Conservation (phyloP, 2,329 filamentous ascomycete genomes). For the Claviceps pazoutovae region DNA sequence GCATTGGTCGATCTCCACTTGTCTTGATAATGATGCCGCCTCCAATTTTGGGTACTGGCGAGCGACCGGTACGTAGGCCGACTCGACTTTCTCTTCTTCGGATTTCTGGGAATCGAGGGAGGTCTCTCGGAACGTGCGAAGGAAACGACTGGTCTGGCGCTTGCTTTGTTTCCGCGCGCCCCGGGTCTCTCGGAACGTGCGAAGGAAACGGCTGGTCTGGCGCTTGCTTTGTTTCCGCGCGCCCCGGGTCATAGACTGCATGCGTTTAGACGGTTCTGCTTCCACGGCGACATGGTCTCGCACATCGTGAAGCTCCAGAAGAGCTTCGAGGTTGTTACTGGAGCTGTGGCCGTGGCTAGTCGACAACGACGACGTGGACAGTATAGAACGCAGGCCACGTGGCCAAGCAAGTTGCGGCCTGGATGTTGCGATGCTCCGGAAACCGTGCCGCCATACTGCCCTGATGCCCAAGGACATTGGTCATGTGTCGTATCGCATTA, state of each 20-base stretch:
- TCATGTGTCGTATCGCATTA: conserved; percentile 25
- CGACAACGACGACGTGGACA: not conserved
- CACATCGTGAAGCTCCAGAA: not conserved
- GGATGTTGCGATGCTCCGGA: conserved; percentile 17
- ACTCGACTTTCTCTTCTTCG: conserved; percentile 11
- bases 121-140: conserved; percentile 16
- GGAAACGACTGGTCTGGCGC: conserved; percentile 13
- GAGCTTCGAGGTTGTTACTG: not conserved
- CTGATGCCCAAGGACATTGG: conserved; percentile 33
- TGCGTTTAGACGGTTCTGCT: not conserved
- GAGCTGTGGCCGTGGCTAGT: not conserved
- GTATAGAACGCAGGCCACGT: conserved; percentile 8
- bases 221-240: conserved; percentile 4
- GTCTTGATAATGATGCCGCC: conserved; percentile 8
- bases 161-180: conserved; percentile 1
- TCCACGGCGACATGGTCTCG: not conserved
- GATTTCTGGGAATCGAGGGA: conserved; percentile 9
- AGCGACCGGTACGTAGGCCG: conserved; percentile 15
- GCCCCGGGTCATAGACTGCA: not conserved
- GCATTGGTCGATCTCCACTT: conserved; percentile 12
- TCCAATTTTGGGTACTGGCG: conserved; percentile 15
- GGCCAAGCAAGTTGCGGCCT: conserved; percentile 11
- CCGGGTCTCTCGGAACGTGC: conserved; percentile 12
- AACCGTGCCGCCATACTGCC: conserved; percentile 27
- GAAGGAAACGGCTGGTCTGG: conserved; percentile 15